These are phyloP conservation scores for Crataegus laevigata DNA, from an alignment of 306 rosid species.

Conservation along the genomic window DNA sequence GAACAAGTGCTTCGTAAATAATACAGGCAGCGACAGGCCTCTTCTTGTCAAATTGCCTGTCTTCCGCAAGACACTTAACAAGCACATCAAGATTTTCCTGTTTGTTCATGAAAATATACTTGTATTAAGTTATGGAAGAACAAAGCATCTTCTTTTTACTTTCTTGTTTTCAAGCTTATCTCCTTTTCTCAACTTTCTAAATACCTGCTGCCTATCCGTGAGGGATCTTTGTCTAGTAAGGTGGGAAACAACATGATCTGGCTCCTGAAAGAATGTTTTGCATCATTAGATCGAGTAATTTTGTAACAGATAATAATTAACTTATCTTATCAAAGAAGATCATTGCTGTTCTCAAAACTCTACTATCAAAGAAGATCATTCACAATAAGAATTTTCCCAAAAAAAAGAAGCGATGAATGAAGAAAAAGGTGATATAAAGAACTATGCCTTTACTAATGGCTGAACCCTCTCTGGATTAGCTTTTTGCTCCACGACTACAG, in stretches of 20 bases:
- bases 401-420: background rate
- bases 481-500: constrained; percentile 37
- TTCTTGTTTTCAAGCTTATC: no score
- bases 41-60: constrained; percentile 59
- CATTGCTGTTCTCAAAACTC: constrained; percentile 50
- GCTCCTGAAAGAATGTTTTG: constrained; percentile 42
- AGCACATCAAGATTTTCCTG: constrained; percentile 79
- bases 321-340: no score
- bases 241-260: constrained; percentile 30
- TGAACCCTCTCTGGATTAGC: constrained; percentile 18
- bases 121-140: background rate
- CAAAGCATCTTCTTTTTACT: no score
- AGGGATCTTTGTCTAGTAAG: constrained; percentile 73
- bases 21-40: constrained; percentile 70
- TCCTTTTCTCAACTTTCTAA: constrained; percentile 4
- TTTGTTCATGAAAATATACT: background rate
- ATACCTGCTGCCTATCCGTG: constrained; percentile 84
- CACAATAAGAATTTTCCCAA: background rate
- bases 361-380: constrained; percentile 20
- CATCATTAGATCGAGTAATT: constrained; percentile 10
- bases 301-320: background rate
- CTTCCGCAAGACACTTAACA: constrained; percentile 70
- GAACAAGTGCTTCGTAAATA: constrained; percentile 72
- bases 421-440: background rate
- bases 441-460: constrained; percentile 43